Base-by-base conservation (phyloP, 495 filamentous ascomycete genomes). In the Penicillium riverlandense region DNA sequence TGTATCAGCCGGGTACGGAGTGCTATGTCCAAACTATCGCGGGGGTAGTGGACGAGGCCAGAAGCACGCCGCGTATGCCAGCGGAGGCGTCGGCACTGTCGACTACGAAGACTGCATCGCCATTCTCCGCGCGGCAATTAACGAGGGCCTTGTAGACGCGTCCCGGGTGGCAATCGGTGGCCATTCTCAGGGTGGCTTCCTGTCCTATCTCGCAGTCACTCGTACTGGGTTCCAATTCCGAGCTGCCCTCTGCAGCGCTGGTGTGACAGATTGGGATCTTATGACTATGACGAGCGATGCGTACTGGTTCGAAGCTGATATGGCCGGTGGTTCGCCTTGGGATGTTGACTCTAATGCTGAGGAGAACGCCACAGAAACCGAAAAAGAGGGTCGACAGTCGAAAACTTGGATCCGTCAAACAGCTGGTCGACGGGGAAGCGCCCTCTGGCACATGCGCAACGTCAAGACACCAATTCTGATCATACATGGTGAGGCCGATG, bases 91-190 rank as follows among this genome's bases (percentile, higher is more conserved):
- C 11, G 61, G 61, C 28, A 41, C 44, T 4, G 37, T 49, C 12
- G 63, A 66, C 37, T 62, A 64, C 35, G 41, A 39, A 6, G 63
- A 66, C 38, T 37, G 62, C 28, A 59, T 64, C 35, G 39, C 55
- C 11, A 43, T 58, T 34, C 51, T 51, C n/a, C 35, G 57, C 15
- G 31, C 29, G 14, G 61, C 59, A 11, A 58, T 64, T 35, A 52
- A 53, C 33, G 29, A 44, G 7, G 56, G 58, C 12, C 48, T 43
- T 29, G 49, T 53, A 11, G 59, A 66, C 40, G 43, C 48, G 39
- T 45, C 55, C 11, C 43, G 52, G 13, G 38, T 64, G 14, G 44
- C 50, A 22, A 54, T 64, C 22, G 50, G 55, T 28, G 61, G 63
- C 11, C 62, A 44, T 44, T 56, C 50, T 44, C 54, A 60, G 42